Evolutionary conservation across 1,139 yeast species (phyloP).

Genomic region (Chernovozyma sophiae-reginae): DNA sequence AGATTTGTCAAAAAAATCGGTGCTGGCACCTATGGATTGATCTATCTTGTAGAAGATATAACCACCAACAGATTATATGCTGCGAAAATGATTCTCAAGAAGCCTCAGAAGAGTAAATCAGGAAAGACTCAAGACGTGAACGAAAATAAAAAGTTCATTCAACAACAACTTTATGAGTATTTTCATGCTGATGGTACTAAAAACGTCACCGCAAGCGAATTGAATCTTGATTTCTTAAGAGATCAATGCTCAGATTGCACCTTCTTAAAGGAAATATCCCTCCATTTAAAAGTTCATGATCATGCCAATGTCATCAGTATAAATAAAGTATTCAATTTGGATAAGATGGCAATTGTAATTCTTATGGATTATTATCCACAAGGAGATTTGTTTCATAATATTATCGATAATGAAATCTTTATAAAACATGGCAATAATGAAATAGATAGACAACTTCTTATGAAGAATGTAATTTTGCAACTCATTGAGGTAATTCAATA

Average conservation of each 20-base stretch:
- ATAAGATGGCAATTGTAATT: constrained; percentile 55
- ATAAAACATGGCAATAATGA: constrained; percentile 25
- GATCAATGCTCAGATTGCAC: constrained; percentile 41
- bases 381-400: constrained; percentile 78
- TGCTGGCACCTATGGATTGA: constrained; percentile 85
- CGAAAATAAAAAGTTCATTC: constrained; percentile 30
- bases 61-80: constrained; percentile 54
- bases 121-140: constrained; percentile 17
- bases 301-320: constrained; percentile 79
- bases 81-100: constrained; percentile 66
- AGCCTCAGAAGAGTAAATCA: constrained; percentile 16
- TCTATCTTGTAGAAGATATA: constrained; percentile 63
- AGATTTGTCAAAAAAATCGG: constrained; percentile 60
- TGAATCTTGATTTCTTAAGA: constrained; percentile 42
- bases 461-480: constrained; percentile 73
- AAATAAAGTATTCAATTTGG: constrained; percentile 63
- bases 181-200: constrained; percentile 15
- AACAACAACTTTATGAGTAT: constrained; percentile 25
- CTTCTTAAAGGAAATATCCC: constrained; percentile 61
- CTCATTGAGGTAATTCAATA: constrained; percentile 67
- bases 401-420: constrained; percentile 64
- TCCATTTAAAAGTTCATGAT: constrained; percentile 68
- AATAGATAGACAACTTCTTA: constrained; percentile 33
- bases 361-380: constrained; percentile 81
- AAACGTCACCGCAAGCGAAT: constrained; percentile 16